A percentile compares a stretch with the other conserved stretches of the same genome.
Conservation (phyloP, 2,329 filamentous ascomycete genomes). For the Arthroderma sp. region DNA sequence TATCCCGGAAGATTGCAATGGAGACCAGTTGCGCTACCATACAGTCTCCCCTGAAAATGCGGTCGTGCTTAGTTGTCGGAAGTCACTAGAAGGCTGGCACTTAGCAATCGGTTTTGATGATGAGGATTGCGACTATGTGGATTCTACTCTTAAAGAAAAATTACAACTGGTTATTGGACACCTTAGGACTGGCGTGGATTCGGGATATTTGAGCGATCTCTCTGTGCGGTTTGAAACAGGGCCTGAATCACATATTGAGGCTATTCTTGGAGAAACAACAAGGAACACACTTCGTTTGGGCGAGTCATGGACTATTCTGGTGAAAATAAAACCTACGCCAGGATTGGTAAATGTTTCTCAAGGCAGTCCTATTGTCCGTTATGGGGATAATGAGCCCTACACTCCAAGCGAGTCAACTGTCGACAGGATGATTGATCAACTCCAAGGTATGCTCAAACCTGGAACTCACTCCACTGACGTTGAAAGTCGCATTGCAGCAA, state of each 20-base stretch:
- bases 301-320: conserved; percentile 22
- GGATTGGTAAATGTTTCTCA: conserved; percentile 4
- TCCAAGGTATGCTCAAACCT: conserved; percentile 21
- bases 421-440: conserved; percentile 20
- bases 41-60: conserved; percentile 22
- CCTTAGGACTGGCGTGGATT: conserved; percentile 21
- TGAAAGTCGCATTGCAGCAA: conserved; percentile 20
- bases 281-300: conserved; percentile 21
- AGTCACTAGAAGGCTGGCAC: conserved; percentile 21
- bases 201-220: conserved; percentile 19
- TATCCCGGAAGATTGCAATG: conserved; percentile 16
- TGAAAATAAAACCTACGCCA: conserved; percentile 17
- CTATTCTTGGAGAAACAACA: conserved; percentile 16
- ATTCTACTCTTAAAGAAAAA: conserved; percentile 17
- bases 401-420: conserved; percentile 9
- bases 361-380: no score
- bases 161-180: conserved; percentile 19
- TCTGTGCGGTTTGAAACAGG: conserved; percentile 18
- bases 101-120: conserved; percentile 17
- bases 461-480: conserved; percentile 11
- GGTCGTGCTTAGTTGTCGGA: conserved; percentile 14
- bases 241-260: conserved; percentile 18
- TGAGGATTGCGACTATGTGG: conserved; percentile 10
- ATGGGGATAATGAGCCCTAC: background rate
- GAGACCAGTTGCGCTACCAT: conserved; percentile 23